phyloP scores from a whole-genome alignment of 345 rosid genomes.

The Lumnitzera racemosa region DNA sequence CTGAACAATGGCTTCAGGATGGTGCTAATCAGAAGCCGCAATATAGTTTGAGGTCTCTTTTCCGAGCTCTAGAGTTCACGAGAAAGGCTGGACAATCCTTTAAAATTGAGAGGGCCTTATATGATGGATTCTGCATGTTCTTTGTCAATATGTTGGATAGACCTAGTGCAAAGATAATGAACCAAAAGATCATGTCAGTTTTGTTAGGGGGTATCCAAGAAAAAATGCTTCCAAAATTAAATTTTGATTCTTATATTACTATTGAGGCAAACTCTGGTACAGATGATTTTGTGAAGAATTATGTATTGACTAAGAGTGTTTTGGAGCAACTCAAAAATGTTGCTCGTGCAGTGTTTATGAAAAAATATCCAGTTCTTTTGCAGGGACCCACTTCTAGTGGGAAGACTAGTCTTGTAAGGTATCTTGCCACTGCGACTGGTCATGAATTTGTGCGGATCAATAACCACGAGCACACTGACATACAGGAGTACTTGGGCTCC shows the following conservation, averaged over 20 bases:
- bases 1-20: constrained; percentile 89
- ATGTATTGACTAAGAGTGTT: constrained; percentile 74
- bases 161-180: constrained; percentile 71
- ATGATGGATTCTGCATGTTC: constrained; percentile 88
- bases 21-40: constrained; percentile 99
- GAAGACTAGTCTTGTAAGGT: constrained; percentile 92
- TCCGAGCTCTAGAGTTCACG: constrained; percentile 77
- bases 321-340: constrained; percentile 61
- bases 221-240: constrained; percentile 27
- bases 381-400: constrained; percentile 99
- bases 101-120: constrained; percentile 59
- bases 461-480: constrained; percentile 94
- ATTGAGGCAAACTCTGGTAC: constrained; percentile 19
- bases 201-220: constrained; percentile 30
- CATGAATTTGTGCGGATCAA: constrained; percentile 85
- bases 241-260: constrained; percentile 39
- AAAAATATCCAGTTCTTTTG: constrained; percentile 81
- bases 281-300: constrained; percentile 42
- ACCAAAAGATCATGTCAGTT: constrained; percentile 35
- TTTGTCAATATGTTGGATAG: constrained; percentile 79
- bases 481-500: constrained; percentile 89
- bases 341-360: constrained; percentile 75
- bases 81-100: constrained; percentile 53
- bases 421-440: constrained; percentile 87
- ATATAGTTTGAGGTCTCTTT: constrained; percentile 91